phyloP scores from a whole-genome alignment of 2,329 filamentous ascomycete genomes.

The Canariomyces notabilis region DNA sequence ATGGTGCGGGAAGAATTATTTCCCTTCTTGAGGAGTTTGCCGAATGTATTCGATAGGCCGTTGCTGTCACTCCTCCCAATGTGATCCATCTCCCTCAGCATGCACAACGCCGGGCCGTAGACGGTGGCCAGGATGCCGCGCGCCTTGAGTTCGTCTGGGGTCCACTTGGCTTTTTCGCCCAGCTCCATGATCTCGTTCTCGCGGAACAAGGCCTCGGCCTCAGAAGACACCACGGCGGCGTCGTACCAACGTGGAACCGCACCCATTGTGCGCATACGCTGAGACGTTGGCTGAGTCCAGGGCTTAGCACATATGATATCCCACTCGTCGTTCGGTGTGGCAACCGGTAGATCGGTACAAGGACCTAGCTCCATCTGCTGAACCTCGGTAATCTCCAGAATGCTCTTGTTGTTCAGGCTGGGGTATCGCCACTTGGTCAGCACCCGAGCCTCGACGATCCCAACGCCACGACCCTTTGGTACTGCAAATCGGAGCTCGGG shows the following conservation, averaged over 20 bases:
- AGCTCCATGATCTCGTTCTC: slow-evolving; percentile 24
- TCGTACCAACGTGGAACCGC: slow-evolving; percentile 29
- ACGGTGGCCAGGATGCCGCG: slow-evolving; percentile 21
- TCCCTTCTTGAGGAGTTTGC: neutral
- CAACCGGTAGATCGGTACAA: neutral
- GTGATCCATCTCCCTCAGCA: slow-evolving; percentile 29
- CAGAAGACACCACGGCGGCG: slow-evolving; percentile 26
- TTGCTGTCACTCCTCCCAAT: slow-evolving; percentile 25
- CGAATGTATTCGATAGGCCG: neutral
- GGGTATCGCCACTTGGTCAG: slow-evolving; percentile 20
- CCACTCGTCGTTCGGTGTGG: neutral
- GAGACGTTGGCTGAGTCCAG: neutral
- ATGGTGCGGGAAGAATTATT: slow-evolving; percentile 3
- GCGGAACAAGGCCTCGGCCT: slow-evolving; percentile 23
- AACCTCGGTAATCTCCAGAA: slow-evolving; percentile 23
- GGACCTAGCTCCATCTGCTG: slow-evolving; percentile 13
- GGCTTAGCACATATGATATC: slow-evolving; percentile 5
- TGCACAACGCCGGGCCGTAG: slow-evolving; percentile 26
- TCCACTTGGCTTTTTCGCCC: slow-evolving; percentile 28
- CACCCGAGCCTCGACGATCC: slow-evolving; percentile 13
- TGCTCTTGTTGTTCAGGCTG: slow-evolving; percentile 10
- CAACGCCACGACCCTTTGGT: neutral
- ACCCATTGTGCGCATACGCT: slow-evolving; percentile 16
- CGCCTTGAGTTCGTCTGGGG: slow-evolving; percentile 8
- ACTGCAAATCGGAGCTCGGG: slow-evolving; percentile 9